Conservation (phyloP, 805 yeast species). For the Priceomyces castillae region DNA sequence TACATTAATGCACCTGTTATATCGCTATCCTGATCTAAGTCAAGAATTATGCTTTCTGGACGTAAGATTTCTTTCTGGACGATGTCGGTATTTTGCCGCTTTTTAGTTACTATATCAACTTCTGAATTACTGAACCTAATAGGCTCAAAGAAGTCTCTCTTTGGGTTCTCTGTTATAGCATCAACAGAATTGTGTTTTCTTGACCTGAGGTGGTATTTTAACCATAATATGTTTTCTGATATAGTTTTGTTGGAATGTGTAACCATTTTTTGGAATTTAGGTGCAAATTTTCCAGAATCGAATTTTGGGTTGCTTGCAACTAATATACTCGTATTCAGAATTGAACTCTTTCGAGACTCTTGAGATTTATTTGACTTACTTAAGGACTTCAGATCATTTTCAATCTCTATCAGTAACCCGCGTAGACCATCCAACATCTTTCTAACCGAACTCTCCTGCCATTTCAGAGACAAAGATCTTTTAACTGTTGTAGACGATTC, state of each 20-base stretch:
- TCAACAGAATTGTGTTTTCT: background rate
- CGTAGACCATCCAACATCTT: background rate
- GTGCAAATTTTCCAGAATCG: background rate
- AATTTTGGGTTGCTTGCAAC: background rate
- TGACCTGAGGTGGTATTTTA: background rate
- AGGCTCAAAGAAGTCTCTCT: background rate
- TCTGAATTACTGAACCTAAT: background rate
- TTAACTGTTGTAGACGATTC: background rate
- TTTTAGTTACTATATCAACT: background rate
- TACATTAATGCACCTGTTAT: slow-evolving; percentile 8
- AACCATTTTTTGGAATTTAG: slow-evolving; percentile 1
- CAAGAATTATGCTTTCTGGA: background rate
- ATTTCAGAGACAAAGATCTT: background rate
- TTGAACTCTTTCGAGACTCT: background rate
- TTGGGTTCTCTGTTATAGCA: background rate
- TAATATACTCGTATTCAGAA: background rate
- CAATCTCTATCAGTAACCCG: background rate
- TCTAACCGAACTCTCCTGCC: background rate
- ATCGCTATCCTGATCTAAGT: slow-evolving; percentile 2
- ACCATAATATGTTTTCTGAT: background rate
- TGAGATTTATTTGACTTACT: background rate
- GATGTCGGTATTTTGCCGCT: background rate
- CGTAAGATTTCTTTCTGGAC: background rate
- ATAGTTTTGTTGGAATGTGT: slow-evolving; percentile 1
- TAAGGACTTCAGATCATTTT: too few species aligned